Evolutionary conservation across 257 asterid genomes (phyloP).

Genomic region (Nicotiana tomentosiformis): DNA sequence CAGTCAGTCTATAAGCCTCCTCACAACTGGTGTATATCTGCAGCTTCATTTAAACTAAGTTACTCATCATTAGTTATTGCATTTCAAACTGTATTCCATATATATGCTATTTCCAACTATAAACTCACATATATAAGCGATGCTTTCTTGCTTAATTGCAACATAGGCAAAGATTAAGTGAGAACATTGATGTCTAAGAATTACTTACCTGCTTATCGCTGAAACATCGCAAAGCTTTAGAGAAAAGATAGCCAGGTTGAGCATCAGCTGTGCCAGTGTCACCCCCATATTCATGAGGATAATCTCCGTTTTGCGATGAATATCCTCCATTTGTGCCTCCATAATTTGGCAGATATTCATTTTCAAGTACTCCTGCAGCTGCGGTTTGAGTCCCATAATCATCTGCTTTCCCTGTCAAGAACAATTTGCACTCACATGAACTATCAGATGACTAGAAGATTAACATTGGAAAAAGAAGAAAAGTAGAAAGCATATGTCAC

Average conservation of each 20-base stretch:
- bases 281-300: constrained; percentile 12
- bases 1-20: constrained; percentile 52
- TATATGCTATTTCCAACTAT: not conserved
- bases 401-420: constrained; percentile 41
- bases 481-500: constrained; percentile 26
- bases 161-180: not conserved
- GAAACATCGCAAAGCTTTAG: constrained; percentile 63
- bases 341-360: constrained; percentile 43
- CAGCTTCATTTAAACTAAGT: constrained; percentile 6
- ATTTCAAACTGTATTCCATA: not conserved
- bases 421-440: not conserved
- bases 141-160: not conserved
- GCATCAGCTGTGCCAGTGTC: not conserved
- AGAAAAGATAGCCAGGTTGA: constrained; percentile 32
- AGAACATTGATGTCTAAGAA: not conserved
- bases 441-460: not conserved
- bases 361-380: constrained; percentile 53
- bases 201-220: constrained; percentile 44
- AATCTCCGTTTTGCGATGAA: constrained; percentile 8
- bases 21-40: constrained; percentile 66
- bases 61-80: not conserved
- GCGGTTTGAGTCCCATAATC: constrained; percentile 40
- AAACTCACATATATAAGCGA: not conserved
- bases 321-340: constrained; percentile 38
- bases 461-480: not conserved